These are phyloP conservation scores for Pseudonectria foliicola DNA, from an alignment of 2,329 filamentous ascomycete species.

Conservation along the genomic window DNA sequence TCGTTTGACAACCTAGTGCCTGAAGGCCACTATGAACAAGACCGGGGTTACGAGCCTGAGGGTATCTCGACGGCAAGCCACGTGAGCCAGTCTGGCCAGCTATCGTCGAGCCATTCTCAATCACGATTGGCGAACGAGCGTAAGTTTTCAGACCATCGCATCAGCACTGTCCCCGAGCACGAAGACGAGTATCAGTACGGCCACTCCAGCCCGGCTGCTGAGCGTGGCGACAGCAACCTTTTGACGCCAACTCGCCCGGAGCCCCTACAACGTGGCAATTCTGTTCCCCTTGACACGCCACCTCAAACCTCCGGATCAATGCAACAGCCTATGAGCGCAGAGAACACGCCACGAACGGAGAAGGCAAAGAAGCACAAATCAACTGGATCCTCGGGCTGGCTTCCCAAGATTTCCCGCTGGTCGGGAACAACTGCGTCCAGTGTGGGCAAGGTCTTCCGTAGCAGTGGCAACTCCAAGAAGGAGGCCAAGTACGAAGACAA, in stretches of 20 bases:
- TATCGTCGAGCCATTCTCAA: constrained; percentile 53
- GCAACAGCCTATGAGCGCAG: constrained; percentile 51
- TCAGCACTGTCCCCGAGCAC: constrained; percentile 82
- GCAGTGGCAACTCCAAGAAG: constrained; percentile 51
- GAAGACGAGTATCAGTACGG: constrained; percentile 66
- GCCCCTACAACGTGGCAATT: constrained; percentile 39
- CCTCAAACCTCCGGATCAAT: constrained; percentile 41
- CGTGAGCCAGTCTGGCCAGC: constrained; percentile 68
- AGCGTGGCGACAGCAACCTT: constrained; percentile 41
- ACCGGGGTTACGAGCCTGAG: constrained; percentile 75
- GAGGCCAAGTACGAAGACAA: constrained; percentile 55
- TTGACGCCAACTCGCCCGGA: constrained; percentile 52
- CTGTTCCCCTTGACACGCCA: constrained; percentile 50
- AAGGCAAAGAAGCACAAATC: constrained; percentile 87
- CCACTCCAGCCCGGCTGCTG: constrained; percentile 33
- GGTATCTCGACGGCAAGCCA: constrained; percentile 64
- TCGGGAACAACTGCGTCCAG: constrained; percentile 93
- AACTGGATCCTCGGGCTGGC: constrained; percentile 66
- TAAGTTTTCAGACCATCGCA: constrained; percentile 66
- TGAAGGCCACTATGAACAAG: constrained; percentile 58
- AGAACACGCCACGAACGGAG: constrained; percentile 68
- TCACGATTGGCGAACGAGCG: constrained; percentile 41
- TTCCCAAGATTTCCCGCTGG: constrained; percentile 94
- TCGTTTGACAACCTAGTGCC: constrained; percentile 64
- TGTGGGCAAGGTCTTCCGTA: constrained; percentile 68